Evolutionary conservation across 805 yeast genomes (phyloP), one percentile per base, ranked within the genome.

Genomic region (Kuraishia cidri): DNA sequence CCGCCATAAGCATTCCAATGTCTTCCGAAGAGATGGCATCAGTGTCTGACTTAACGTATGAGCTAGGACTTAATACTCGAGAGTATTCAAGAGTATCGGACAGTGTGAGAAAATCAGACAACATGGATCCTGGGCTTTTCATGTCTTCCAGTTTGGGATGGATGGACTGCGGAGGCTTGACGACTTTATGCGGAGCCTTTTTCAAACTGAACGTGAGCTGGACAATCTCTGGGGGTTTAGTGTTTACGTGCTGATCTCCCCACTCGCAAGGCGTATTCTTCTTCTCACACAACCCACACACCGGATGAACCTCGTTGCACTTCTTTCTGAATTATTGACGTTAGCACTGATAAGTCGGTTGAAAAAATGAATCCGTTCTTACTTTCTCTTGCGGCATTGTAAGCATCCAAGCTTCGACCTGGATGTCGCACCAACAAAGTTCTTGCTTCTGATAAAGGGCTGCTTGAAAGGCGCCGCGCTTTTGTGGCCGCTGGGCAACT

Each of bases 271-370:
- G 45, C 3, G 48, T 26, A 9, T 45, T 42, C 31, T 51, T 48
- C 35, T 50, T 54, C 23, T 37, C 26, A 33, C 75, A 69, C n/a
- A 56, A 44, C 1, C 67, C 62, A 43, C 75, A 69, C 3, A 56
- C 48, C 1, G 75, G 75, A 35, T 56, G 59, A 6, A 41, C 44
- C 42, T 69, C 69, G 45, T 69, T 73, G 47, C 75, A 69, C 35
- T 67, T 68, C 45, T 67, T 69, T 54, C 66, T 69, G 22, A 14
- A 29, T 3, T 29, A 5, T 19, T 16, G 24, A 8, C 9, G 11
- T 7, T 5, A 19, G 22, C 24, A 5, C 15, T 12, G 24, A 18
- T 5, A 27, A 5, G 19, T 13, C 3, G 21, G 19, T 11, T 4
- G 10, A n/a, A 6, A 5, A 13, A 4, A 12, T 24, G 12, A 7